A percentile compares a stretch with the other conserved stretches of the same genome.
Evolutionary conservation across 352 stramenopile genomes (phyloP).

Genomic region (Phytophthora sp.): DNA sequence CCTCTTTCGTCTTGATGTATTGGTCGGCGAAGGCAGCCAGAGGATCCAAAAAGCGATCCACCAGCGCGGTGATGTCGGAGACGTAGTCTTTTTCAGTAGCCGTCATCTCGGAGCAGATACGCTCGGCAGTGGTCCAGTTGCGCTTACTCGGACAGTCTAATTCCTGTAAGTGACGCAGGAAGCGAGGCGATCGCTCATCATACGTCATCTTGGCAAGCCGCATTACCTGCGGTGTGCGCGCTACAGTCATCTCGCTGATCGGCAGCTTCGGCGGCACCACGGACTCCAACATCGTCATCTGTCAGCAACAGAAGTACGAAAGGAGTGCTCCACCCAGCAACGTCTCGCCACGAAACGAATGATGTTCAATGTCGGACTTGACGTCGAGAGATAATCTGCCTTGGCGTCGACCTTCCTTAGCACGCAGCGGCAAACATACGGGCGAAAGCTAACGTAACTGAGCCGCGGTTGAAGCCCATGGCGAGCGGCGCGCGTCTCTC

Average conservation of each 20-base stretch:
- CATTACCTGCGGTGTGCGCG: slow-evolving; percentile 18
- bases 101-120: slow-evolving; percentile 37
- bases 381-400: slow-evolving; percentile 18
- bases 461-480: slow-evolving; percentile 4
- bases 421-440: too few relatives aligned
- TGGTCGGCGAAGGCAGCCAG: slow-evolving; percentile 20
- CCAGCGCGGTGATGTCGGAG: slow-evolving; percentile 20
- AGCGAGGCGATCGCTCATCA: slow-evolving; percentile 29
- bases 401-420: too few relatives aligned
- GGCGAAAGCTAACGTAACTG: not conserved
- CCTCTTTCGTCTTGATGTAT: slow-evolving; percentile 10
- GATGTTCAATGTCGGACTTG: not conserved
- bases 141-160: slow-evolving; percentile 31
- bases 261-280: slow-evolving; percentile 15
- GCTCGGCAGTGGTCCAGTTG: slow-evolving; percentile 34
- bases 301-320: slow-evolving; percentile 1
- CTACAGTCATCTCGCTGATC: slow-evolving; percentile 7
- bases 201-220: slow-evolving; percentile 24
- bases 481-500: slow-evolving; percentile 1
- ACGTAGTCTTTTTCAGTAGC: slow-evolving; percentile 42
- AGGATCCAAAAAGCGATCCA: slow-evolving; percentile 32
- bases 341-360: not conserved
- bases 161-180: slow-evolving; percentile 28
- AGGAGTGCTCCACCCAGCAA: not conserved
- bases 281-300: slow-evolving; percentile 16